These are phyloP conservation scores for Cryptosporidium canis DNA, from an alignment of 169 alveolate species.

Conservation along the genomic window DNA sequence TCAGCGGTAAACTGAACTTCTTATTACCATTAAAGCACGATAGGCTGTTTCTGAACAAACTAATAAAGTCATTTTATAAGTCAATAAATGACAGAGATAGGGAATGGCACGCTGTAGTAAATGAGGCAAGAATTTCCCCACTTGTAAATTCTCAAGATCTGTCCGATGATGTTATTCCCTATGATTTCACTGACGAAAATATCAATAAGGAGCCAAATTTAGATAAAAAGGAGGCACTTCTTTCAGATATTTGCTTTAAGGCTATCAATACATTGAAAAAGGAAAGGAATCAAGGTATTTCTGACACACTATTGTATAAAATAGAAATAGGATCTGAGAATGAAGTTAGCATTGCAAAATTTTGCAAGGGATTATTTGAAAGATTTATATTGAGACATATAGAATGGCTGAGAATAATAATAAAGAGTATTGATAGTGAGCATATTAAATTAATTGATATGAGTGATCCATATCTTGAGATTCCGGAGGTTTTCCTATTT, in stretches of 20 bases:
- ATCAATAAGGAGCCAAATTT: neutral
- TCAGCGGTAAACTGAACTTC: conserved; percentile 1
- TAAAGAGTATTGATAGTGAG: conserved; percentile 6
- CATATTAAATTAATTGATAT: conserved; percentile 24
- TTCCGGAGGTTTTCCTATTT: conserved; percentile 52
- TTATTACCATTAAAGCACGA: conserved; percentile 42
- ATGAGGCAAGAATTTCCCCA: conserved; percentile 62
- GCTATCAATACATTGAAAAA: neutral
- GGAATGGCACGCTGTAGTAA: conserved; percentile 43
- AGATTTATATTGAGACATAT: conserved; percentile 44
- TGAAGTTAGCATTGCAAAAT: conserved; percentile 29
- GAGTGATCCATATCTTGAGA: conserved; percentile 42
- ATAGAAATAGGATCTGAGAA: conserved; percentile 55
- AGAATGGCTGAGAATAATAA: conserved; percentile 37
- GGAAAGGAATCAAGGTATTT: conserved; percentile 12
- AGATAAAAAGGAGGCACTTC: conserved; percentile 17
- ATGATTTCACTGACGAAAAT: conserved; percentile 5
- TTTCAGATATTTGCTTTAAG: conserved; percentile 36
- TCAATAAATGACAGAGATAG: conserved; percentile 14
- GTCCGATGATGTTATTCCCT: conserved; percentile 11
- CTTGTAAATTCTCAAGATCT: conserved; percentile 39
- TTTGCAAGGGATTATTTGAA: conserved; percentile 47
- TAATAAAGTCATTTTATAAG: conserved; percentile 18
- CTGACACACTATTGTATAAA: conserved; percentile 31
- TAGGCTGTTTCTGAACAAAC: neutral